Base-by-base conservation (phyloP, 1,284 basidiomycete genomes). In the Malassezia sp. region DNA sequence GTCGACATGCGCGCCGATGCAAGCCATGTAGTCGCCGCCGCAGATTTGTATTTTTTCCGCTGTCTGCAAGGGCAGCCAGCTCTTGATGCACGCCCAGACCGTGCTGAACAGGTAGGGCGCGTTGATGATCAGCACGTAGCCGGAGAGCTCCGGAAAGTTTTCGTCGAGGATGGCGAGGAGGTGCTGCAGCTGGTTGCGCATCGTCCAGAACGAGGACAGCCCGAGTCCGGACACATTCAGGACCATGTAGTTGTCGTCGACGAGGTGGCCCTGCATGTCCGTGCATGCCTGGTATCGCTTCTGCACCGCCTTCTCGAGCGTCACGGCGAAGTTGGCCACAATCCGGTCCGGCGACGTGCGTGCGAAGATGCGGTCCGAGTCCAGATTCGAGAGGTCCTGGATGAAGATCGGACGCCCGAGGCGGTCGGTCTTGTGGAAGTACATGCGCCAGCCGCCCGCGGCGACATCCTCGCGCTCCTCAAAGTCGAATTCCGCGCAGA, bases 211-310 rank as follows among this genome's bases (percentile, higher is more conserved):
- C 5, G 65, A 66, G 7, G 45, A 22, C 21, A 69, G 37, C 0
- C 65, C 63, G 0, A 69, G 30, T 0, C 66, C 65, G n/a, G 52
- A 54, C 0, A 69, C 43, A 31, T 66, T 61, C 22, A 69, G 34
- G 3, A 69, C 63, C 66, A 67, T 69, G 26, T 57, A 57, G 48
- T 69, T 69, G 52, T 69, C 64, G 33, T 66, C 65, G 3, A 66
- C 57, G 42, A 55, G 52, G 17, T 57, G 44, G 2, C 54, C 60
- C 18, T 44, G 42, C 0, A 42, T 21, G 5, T 57, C 34, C 4
- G 53, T 56, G 33, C 61, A 67, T 2, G 58, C 57, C 20, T 49
- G 42, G 48, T 69, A 69, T 3, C 61, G 54, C 12, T 59, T 38
- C 28, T 59, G 55, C 3, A 63, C 59, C 1, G 66, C 65, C 6